Evolutionary conservation across 2,329 filamentous ascomycete genomes (phyloP).

Genomic region (Fusarium sp.): DNA sequence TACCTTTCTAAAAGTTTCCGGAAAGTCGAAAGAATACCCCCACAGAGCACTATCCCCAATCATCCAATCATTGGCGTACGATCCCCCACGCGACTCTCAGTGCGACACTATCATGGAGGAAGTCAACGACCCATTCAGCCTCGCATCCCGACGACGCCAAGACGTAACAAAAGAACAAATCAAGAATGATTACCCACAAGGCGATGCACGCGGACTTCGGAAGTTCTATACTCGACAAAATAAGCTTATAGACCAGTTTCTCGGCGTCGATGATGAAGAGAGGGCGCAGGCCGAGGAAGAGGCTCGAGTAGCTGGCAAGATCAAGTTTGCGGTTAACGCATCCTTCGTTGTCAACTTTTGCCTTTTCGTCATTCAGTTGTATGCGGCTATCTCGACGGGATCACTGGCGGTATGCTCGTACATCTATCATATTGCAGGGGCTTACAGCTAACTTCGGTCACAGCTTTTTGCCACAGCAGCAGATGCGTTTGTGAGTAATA

Average conservation of each 20-base stretch:
- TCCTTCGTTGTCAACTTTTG: conserved; percentile 4
- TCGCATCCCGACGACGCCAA: background rate
- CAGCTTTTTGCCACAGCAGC: background rate
- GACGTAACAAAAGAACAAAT: background rate
- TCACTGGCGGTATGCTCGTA: background rate
- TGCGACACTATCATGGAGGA: background rate
- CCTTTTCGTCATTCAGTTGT: background rate
- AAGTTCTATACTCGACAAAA: background rate
- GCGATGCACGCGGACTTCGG: background rate
- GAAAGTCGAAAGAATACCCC: background rate
- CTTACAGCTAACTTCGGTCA: background rate
- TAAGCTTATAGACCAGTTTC: background rate
- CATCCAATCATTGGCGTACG: background rate
- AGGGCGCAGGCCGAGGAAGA: background rate
- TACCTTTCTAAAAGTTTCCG: background rate
- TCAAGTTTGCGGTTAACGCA: conserved; percentile 3
- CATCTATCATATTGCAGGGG: rapidly evolving
- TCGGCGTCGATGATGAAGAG: background rate
- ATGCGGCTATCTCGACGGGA: background rate
- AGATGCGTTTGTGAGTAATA: background rate
- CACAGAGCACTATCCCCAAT: background rate
- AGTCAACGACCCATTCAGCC: background rate
- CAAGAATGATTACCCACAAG: background rate
- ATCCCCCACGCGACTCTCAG: background rate
- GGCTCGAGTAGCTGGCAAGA: background rate